Evolutionary conservation across 1,284 basidiomycete genomes (phyloP).

Genomic region (Trametes sp.): DNA sequence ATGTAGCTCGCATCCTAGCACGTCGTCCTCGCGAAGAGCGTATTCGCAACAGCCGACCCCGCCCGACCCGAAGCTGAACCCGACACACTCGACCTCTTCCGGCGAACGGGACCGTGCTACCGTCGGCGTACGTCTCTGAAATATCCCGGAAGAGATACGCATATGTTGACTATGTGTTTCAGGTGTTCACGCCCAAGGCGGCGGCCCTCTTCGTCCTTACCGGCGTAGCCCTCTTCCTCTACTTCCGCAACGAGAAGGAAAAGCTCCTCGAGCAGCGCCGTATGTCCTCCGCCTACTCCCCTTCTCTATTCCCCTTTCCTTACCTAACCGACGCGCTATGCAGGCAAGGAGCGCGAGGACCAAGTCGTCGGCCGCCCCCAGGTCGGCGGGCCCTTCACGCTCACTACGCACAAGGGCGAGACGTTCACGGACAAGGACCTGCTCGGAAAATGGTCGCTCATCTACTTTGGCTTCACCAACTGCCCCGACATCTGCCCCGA

Average conservation of each 20-base stretch:
- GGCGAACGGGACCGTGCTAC: constrained; percentile 49
- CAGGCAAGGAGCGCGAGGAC: constrained; percentile 73
- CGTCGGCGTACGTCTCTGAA: constrained; percentile 46
- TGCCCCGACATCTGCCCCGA: constrained; percentile 99
- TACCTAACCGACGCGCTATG: background rate
- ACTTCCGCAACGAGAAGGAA: constrained; percentile 90
- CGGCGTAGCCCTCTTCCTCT: constrained; percentile 84
- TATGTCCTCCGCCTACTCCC: constrained; percentile 25
- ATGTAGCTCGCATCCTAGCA: too few relatives aligned
- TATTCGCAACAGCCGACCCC: constrained; percentile 31
- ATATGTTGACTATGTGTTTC: background rate
- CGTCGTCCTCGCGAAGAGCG: constrained; percentile 9
- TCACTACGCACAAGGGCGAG: constrained; percentile 73
- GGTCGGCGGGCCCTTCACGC: constrained; percentile 90
- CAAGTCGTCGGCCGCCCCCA: constrained; percentile 72
- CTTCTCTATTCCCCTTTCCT: background rate
- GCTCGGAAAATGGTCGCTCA: constrained; percentile 85
- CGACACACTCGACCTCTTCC: constrained; percentile 33
- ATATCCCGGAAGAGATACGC: too few relatives aligned
- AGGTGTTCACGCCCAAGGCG: constrained; percentile 91
- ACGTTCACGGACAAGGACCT: constrained; percentile 88
- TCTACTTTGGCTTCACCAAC: constrained; percentile 98
- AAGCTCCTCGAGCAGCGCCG: constrained; percentile 69
- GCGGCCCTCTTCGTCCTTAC: constrained; percentile 86
- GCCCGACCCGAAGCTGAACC: constrained; percentile 26